Evolutionary conservation across 2,329 filamentous ascomycete genomes (phyloP), one percentile per base, ranked within the genome.

Genomic region (Curvularia spicifera): DNA sequence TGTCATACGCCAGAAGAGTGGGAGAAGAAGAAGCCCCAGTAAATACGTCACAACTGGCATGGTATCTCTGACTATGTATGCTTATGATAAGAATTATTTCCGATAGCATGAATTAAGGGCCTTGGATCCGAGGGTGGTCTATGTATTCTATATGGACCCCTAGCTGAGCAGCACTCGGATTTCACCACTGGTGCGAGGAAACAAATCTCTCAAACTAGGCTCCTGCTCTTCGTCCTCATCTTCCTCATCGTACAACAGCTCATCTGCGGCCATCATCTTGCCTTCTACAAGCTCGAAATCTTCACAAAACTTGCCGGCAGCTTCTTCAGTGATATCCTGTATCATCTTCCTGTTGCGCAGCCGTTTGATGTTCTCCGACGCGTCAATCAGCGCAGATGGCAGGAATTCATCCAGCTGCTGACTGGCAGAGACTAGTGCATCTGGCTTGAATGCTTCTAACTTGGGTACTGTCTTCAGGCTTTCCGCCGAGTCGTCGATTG

Each of bases 1-100:
- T 97, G 93, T 77, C 90, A 93, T 80, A 97, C 93, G 8, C 91
- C 91, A 0, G 91, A 93, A 71, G 91, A 97, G 81, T 96, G 90
- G 87, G 86, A 91, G 79, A 87, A 86, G 77, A 85, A 89, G 78
- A 83, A 84, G 61, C 72, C 68, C 5, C 73, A 76, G 61, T 71
- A 53, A 65, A 43, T 26, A 24, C 4, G 28, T 28, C 13, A 28
- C 7, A 45, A 7, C 28, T 15, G 9, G 24, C 12, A 26, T 29
- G 20, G 24, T 4, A 2, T 18, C 22, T 22, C 22, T 52, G 42
- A 46, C 26, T 15, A 26, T 31, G n/a, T 13, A 56, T 22, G 29
- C 15, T 12, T 9, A 20, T n/a, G 18, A 57, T 28, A 24, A 15
- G 26, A 8, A 18, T 8, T 10, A 26, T 20, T 10, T 7, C 39